Evolutionary conservation across 2,329 filamentous ascomycete genomes (phyloP), one percentile per base, ranked within the genome.

Genomic region (Didymella segeticola): DNA sequence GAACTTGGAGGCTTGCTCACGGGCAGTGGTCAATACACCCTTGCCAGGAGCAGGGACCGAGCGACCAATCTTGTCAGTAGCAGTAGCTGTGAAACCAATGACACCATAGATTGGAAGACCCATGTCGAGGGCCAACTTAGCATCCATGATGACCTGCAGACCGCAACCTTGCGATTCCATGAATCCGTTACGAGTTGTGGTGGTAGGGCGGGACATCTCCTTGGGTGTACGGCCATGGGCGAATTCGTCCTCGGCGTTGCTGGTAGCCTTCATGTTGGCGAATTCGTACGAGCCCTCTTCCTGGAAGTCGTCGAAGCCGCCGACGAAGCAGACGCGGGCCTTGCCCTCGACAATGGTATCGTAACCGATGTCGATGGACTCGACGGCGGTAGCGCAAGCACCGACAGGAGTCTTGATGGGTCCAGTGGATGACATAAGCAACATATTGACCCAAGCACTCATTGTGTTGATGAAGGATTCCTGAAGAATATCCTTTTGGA

Each of bases 401-500:
- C 93, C 95, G 45, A 98, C 95, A 3, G 95, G 95, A 0, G 96
- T 98, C 83, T 98, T 97, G 83, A 99, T 98, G 34, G 95, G 91
- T 64, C 95, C 95, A 46, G 95, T 98, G 5, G 95, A 98, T 4
- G 95, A 99, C 61, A 99, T 82, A 61, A 99, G 82, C 78, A 99
- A 82, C 95, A 99, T 99, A 83, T 99, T 99, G 53, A 99, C 93
- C 95, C 95, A 99, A 14, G 95, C 95, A 66, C 91, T 89, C 93
- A 99, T 99, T 50, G 95, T 99, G 83, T 99, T 99, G 85, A 99
- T 98, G 83, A 99, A 99, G 11, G 95, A 98, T 79, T 99, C 95
- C 74, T 99, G 96, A 12, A 99, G 85, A 73, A 99, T 97, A 73
- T 99, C 95, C 79, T 98, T 99, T 79, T 99, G 96, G 43, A 99